Base-by-base conservation (phyloP, 768 basidiomycete genomes). In the Xerocomellus dryophilus region DNA sequence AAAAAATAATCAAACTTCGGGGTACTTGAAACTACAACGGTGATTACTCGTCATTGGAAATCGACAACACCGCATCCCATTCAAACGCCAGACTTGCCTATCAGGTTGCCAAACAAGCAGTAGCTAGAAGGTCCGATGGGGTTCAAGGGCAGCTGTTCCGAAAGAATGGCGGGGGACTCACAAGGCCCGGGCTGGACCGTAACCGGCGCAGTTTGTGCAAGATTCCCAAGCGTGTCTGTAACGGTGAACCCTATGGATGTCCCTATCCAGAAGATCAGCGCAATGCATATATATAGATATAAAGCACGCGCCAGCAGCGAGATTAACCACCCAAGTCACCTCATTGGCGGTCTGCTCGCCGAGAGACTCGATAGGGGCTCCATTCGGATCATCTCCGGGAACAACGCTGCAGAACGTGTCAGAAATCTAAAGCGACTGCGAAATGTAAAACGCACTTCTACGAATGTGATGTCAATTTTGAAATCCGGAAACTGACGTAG, bases 141-240 rank as follows among this genome's bases (percentile, higher is more conserved):
- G 34, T 53, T 41, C 43, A 47, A 31, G 43, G 39, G 40, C 17
- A 18, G 31, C 21, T 10, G 18, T 44, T 50, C n/a, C 11, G 38
- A 34, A 18, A 25, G 51, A 41, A 55, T 29, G 14, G 17, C 0
- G 39, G 6, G 43, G 6, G 29, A 43, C 50, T 34, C 46, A 42
- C 52, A 41, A 34, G 49, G 23, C 20, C 43, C 43, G 17, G 68
- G 23, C 4, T 18, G 10, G 4, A 56, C 47, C n/a, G 0, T 71
- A 74, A 85, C 79, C 7, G 78, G 50, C 14, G 74, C 83, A 20
- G 79, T 71, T 61, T 81, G 80, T 0, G 63, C 73, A 42, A 67
- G 43, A 0, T 39, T 8, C 59, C 88, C 88, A 46, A 74, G 78
- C 50, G 57, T 66, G 66, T 91, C 88, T 62, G 76, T 76, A 54